Evolutionary conservation across 2,329 filamentous ascomycete genomes (phyloP).

Genomic region (Epichloe coenophiala): DNA sequence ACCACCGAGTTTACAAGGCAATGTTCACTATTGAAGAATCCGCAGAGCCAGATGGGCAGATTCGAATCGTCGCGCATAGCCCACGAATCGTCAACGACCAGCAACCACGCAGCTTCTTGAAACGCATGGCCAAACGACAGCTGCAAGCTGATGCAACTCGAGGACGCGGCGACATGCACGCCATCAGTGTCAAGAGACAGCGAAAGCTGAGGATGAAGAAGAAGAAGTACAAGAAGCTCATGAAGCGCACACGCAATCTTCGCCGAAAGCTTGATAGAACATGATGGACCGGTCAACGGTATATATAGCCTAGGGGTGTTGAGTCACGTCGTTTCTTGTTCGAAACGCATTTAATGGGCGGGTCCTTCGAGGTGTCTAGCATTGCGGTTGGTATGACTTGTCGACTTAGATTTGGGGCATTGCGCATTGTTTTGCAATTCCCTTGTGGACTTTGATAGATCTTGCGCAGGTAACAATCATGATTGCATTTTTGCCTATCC

Average conservation of each 20-base stretch:
- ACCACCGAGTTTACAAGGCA: conserved; percentile 47
- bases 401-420: conserved; percentile 14
- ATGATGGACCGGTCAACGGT: conserved; percentile 20
- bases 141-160: conserved; percentile 42
- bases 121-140: conserved; percentile 55
- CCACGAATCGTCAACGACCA: conserved; percentile 41
- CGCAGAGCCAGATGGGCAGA: conserved; percentile 43
- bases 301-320: conserved; percentile 14
- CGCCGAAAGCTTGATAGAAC: conserved; percentile 70
- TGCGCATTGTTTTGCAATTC: conserved; percentile 14
- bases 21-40: conserved; percentile 56
- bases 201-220: conserved; percentile 99
- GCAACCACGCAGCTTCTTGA: conserved; percentile 45
- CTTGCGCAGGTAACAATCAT: conserved; percentile 19
- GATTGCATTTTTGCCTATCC: conserved; percentile 9
- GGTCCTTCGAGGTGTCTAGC: conserved; percentile 17
- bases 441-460: conserved; percentile 16
- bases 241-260: conserved; percentile 80
- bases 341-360: conserved; percentile 13
- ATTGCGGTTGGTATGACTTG: conserved; percentile 15
- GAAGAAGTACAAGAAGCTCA: conserved; percentile 99
- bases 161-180: conserved; percentile 48
- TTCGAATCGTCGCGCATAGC: conserved; percentile 47
- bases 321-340: conserved; percentile 11
- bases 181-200: conserved; percentile 85